phyloP scores from a whole-genome alignment of 371 early-diverging fungal genomes.

The Mortierella sp. region DNA sequence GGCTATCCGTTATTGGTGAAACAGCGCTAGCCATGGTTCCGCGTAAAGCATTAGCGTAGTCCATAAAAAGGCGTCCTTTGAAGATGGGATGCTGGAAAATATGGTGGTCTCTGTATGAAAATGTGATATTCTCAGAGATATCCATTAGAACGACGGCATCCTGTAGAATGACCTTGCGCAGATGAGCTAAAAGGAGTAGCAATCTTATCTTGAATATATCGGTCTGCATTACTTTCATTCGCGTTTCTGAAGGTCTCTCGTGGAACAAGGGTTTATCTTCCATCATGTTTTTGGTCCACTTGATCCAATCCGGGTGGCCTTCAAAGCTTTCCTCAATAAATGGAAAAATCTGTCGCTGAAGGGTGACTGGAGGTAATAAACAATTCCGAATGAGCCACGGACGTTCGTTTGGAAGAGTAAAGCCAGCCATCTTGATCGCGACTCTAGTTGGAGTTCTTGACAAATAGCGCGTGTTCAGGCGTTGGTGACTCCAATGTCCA shows the following conservation, averaged over 20 bases:
- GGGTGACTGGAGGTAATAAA: background rate
- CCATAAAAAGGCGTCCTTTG: background rate
- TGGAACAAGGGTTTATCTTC: background rate
- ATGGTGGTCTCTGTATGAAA: background rate
- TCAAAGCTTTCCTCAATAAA: constrained; percentile 4
- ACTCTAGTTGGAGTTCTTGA: background rate
- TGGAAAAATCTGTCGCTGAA: constrained; percentile 12
- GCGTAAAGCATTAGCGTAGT: background rate
- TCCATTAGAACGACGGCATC: constrained; percentile 8
- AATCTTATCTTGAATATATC: background rate
- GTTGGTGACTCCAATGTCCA: background rate
- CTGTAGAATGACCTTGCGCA: constrained; percentile 8
- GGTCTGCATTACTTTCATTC: background rate
- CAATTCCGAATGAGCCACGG: background rate
- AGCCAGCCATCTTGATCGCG: constrained; percentile 15
- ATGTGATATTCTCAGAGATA: background rate
- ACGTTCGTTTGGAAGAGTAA: background rate
- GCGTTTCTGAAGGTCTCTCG: background rate
- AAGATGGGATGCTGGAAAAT: constrained; percentile 3
- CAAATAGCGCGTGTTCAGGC: constrained; percentile 8
- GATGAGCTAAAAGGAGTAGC: background rate
- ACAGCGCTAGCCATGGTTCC: background rate
- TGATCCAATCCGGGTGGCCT: constrained; percentile 10
- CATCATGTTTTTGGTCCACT: constrained; percentile 7
- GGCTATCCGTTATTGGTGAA: constrained; percentile 7